Base-by-base conservation (phyloP, 371 early-diverging fungal genomes). In the Encephalitozoon intestinalis region DNA sequence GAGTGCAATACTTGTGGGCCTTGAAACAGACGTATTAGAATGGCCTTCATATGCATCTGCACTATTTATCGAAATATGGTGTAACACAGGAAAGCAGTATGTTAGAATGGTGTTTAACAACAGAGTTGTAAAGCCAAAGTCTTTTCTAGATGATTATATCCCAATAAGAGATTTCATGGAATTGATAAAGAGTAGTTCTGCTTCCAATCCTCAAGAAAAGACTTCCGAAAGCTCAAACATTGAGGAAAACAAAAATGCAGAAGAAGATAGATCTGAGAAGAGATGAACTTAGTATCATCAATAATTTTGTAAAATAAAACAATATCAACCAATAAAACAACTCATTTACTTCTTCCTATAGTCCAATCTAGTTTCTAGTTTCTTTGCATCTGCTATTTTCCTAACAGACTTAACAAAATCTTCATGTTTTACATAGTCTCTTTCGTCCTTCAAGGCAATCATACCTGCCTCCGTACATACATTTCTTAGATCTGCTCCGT, bases 401-500 rank as follows among this genome's bases (percentile, higher is more conserved):
- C 99, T 89, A 26, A 92, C 96, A 9, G 97, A 95, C 87, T 95
- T 96, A 92, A 96, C 94, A 82, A 97, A 97, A 83, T 98, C 97
- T 81, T 96, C 96, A 82, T 97, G 94, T 26, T 93, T 86, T 44
- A 92, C 91, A 86, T 92, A 95, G 83, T 96, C 95, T 70, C 97
- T 90, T 67, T 97, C 97, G 73, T 95, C 97, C 52, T 97, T 91
- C 77, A 98, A 94, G 31, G 99, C 99, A 89, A 95, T 92, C 97
- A 97, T 96, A 78, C 97, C 97, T 3, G 97, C 95, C 86, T 98
- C 99, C 30, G 97, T 97, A 86, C 97, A 97, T 21, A 96, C 93
- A 82, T 97, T 96, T 81, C 97, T 88, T 84, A 98, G 87, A 90
- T 98, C 99, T 31, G 99, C 99, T 34, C 97, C 95, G 80, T 98